Percentiles rank a stretch among this genome's conserved stretches.
phyloP scores from a whole-genome alignment of 257 asterid genomes.

The Osmanthus fragrans region DNA sequence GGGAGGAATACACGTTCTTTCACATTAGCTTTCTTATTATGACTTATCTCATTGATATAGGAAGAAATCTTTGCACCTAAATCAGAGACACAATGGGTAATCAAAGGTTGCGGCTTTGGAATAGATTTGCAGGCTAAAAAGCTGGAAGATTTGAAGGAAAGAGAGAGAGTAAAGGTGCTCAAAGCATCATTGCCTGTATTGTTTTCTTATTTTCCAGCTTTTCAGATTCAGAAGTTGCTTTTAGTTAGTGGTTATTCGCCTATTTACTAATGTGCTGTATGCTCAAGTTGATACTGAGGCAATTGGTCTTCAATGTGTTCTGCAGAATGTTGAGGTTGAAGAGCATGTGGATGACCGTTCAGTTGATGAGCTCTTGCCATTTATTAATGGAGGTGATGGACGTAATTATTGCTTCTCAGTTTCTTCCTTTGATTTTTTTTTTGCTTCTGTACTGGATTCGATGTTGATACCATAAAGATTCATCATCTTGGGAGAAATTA shows the following conservation, averaged over 20 bases:
- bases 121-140: slow-evolving; percentile 86
- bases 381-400: slow-evolving; percentile 73
- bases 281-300: slow-evolving; percentile 31
- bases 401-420: slow-evolving; percentile 42
- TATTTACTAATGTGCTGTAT: too few species aligned
- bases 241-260: slow-evolving; percentile 15
- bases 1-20: slow-evolving; percentile 5
- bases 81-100: slow-evolving; percentile 84
- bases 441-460: slow-evolving; percentile 4
- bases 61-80: slow-evolving; percentile 97
- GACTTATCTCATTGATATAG: slow-evolving; percentile 42
- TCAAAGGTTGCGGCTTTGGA: slow-evolving; percentile 85
- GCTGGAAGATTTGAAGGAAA: slow-evolving; percentile 86
- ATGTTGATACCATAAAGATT: not conserved
- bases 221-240: slow-evolving; percentile 26
- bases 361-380: slow-evolving; percentile 88
- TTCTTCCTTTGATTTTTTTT: slow-evolving; percentile 4
- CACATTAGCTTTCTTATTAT: slow-evolving; percentile 22
- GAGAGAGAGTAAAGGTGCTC: slow-evolving; percentile 74
- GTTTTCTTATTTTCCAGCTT: slow-evolving; percentile 12
- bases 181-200: slow-evolving; percentile 19
- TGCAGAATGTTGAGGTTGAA: slow-evolving; percentile 69
- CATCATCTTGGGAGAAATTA: not conserved
- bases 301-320: slow-evolving; percentile 27
- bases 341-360: slow-evolving; percentile 85